These are phyloP conservation scores for Penicillium soppii DNA, from an alignment of 495 filamentous ascomycete genomes.

Conservation along the genomic window DNA sequence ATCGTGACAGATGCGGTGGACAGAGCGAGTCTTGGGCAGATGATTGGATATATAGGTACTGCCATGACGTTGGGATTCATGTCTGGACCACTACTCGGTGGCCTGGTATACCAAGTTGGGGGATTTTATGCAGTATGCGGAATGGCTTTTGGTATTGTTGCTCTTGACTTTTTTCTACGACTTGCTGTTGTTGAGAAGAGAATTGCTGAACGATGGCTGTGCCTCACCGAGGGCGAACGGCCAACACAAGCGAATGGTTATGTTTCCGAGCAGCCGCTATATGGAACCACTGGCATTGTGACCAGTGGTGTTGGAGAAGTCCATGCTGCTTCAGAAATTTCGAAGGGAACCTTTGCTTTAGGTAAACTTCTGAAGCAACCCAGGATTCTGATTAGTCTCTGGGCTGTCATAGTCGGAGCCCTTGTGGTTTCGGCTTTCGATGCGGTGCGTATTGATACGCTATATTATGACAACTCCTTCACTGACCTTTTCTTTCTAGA, in stretches of 20 bases:
- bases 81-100: constrained; percentile 67
- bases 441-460: constrained; percentile 9
- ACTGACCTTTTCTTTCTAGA: constrained; percentile 7
- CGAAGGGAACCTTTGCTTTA: background rate
- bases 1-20: constrained; percentile 72
- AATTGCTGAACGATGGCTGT: constrained; percentile 56
- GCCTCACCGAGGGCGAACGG: constrained; percentile 3
- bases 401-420: constrained; percentile 15
- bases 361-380: constrained; percentile 12
- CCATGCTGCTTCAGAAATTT: background rate
- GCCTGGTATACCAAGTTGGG: constrained; percentile 60
- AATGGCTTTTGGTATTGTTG: constrained; percentile 62
- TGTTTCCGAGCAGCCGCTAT: constrained; percentile 1
- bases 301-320: background rate
- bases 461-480: background rate
- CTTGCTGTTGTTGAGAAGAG: constrained; percentile 70
- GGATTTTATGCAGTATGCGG: constrained; percentile 69
- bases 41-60: constrained; percentile 65
- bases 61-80: constrained; percentile 65
- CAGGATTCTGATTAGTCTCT: constrained; percentile 16
- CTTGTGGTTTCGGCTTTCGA: constrained; percentile 19
- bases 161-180: constrained; percentile 60
- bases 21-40: constrained; percentile 55
- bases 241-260: constrained; percentile 7
- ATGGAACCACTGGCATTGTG: constrained; percentile 2